A percentile compares a stretch with the other conserved stretches of the same genome.
Conservation (phyloP, 2,329 filamentous ascomycete species). For the Sclerotinia sclerotiorum region DNA sequence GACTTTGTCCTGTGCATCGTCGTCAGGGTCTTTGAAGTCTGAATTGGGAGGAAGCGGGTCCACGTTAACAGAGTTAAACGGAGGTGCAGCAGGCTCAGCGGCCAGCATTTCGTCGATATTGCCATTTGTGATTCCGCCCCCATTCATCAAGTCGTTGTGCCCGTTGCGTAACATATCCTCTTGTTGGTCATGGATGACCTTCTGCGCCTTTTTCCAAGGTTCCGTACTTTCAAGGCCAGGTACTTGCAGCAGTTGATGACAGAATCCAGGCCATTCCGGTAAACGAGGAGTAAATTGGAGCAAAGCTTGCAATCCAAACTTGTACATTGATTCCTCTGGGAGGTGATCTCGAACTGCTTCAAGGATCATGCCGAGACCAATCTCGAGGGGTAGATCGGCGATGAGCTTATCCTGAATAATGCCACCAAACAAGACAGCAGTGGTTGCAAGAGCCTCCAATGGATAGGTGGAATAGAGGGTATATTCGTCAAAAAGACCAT, state of each 20-base stretch:
- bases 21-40: constrained; percentile 77
- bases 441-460: constrained; percentile 91
- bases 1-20: constrained; percentile 86
- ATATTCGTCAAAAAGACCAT: constrained; percentile 96
- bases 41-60: constrained; percentile 65
- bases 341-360: constrained; percentile 86
- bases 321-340: constrained; percentile 90
- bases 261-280: constrained; percentile 94
- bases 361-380: constrained; percentile 96
- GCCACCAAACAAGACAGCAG: constrained; percentile 92
- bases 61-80: constrained; percentile 76
- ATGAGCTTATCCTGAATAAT: constrained; percentile 94
- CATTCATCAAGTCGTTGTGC: constrained; percentile 44
- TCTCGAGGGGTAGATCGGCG: constrained; percentile 84
- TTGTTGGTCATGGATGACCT: constrained; percentile 69
- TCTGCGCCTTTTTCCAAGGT: constrained; percentile 78
- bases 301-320: constrained; percentile 93
- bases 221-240: constrained; percentile 81
- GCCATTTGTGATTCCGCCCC: constrained; percentile 65
- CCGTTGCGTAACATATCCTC: constrained; percentile 58
- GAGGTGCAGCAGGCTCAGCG: constrained; percentile 61
- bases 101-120: constrained; percentile 61
- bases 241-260: constrained; percentile 78
- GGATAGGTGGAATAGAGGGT: constrained; percentile 94
- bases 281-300: constrained; percentile 83